Evolutionary conservation across 257 asterid genomes (phyloP), one percentile per base, ranked within the genome.

Genomic region (Petunia axillaris): DNA sequence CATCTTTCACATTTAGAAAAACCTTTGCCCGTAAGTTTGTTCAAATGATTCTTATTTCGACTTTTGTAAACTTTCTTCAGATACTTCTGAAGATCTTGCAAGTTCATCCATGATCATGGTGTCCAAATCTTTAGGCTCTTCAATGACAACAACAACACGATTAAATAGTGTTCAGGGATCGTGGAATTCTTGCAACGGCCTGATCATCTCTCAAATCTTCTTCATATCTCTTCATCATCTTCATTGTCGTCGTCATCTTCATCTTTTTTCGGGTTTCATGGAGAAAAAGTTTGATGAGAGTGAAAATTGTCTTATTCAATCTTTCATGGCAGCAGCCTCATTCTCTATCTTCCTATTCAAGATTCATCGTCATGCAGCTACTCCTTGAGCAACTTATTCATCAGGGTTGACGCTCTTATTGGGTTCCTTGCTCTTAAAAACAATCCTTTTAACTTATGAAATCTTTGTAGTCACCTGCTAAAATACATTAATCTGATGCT

Each of bases 41-140:
- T 7, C 57, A 7, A 50, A 4, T 35, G 2, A 43, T 16, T 64
- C n/a, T 62, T 37, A 37, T 2, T 41, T 35, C 62, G 9, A 46
- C 14, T 80, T 73, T 9, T 46, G 15, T 6, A 15, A 7, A 48
- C 35, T 35, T 13, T 40, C 5, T 35, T 79, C 40, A 2, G 54
- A 53, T 2, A 13, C 78, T 54, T 83, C 60, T 25, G 75, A 80
- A 1, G 80, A 73, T 35, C 57, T 1, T 41, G 44, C 7, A 35
- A 83, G 78, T 3, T 75, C 57, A 3, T 64, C 46, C 16, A 70
- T 6, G 38, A 6, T 40, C 79, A 80, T 41, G 63, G 38, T 70
- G 53, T 44, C 52, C 37, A 68, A 70, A 13, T 55, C 41, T 8
- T 68, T 25, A 2, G 59, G 68, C n/a, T 68, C 67, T 67, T 67